Conservation (phyloP, 2,329 filamentous ascomycete genomes). For the Celoporthe dispersa region DNA sequence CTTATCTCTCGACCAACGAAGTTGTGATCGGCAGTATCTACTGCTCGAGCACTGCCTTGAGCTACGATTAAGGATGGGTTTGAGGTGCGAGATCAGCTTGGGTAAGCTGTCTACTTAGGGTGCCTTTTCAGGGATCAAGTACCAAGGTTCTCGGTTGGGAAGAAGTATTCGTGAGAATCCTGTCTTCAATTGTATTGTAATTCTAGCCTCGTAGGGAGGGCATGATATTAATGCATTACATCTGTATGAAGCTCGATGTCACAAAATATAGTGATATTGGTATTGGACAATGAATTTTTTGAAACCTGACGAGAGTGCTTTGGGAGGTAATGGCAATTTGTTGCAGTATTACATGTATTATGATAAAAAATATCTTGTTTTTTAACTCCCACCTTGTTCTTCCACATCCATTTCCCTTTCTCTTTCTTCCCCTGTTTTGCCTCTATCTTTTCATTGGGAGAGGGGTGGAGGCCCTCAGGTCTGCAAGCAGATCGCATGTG, state of each 20-base stretch:
- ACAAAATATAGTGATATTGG: background rate
- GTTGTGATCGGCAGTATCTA: slow-evolving; percentile 10
- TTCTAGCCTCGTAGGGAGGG: background rate
- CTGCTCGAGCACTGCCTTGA: slow-evolving; percentile 11
- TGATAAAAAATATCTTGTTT: no score
- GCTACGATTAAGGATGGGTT: background rate
- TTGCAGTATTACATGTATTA: no score
- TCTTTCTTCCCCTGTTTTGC: no score
- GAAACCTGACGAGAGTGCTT: no score
- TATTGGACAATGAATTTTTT: background rate
- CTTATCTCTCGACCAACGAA: slow-evolving; percentile 10
- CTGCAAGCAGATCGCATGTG: background rate
- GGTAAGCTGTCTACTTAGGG: background rate
- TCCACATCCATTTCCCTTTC: no score
- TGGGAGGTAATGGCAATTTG: no score
- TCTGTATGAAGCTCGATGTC: background rate
- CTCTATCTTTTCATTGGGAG: no score
- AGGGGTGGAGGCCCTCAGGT: background rate
- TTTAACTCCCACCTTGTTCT: no score
- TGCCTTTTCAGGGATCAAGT: background rate
- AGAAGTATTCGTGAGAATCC: background rate
- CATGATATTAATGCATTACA: background rate
- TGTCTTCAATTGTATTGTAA: background rate
- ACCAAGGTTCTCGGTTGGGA: background rate
- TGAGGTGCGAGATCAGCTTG: background rate